phyloP scores from a whole-genome alignment of 2,329 filamentous ascomycete genomes.

The Penicillium decumbens region DNA sequence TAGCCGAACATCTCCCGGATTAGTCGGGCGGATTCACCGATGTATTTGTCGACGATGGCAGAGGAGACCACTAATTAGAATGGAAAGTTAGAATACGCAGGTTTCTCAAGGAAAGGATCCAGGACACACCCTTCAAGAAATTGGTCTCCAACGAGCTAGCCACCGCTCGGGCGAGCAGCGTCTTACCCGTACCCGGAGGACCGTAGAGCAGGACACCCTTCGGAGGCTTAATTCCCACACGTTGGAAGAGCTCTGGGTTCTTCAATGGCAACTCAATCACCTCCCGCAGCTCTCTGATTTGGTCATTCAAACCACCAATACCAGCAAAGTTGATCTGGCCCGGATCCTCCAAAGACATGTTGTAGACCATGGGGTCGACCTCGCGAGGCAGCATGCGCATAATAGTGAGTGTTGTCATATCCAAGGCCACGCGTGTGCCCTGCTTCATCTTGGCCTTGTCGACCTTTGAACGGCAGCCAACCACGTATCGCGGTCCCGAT shows the following conservation, averaged over 20 bases:
- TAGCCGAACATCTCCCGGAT: constrained; percentile 99
- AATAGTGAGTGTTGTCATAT: constrained; percentile 99
- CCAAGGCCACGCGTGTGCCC: constrained; percentile 91
- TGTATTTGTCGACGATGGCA: constrained; percentile 99
- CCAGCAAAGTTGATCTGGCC: constrained; percentile 97
- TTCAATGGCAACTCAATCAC: constrained; percentile 97
- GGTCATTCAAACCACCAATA: constrained; percentile 95
- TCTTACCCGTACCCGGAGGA: constrained; percentile 95
- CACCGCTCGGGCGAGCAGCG: constrained; percentile 85
- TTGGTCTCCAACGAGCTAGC: constrained; percentile 96
- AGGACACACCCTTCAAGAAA: constrained; percentile 78
- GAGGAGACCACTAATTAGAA: constrained; percentile 78
- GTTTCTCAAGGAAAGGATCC: neutral
- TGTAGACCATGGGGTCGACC: constrained; percentile 97
- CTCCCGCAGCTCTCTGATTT: constrained; percentile 94
- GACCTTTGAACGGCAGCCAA: constrained; percentile 96
- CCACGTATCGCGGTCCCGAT: constrained; percentile 93
- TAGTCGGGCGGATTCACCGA: constrained; percentile 92
- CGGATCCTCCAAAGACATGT: constrained; percentile 98
- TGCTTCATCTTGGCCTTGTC: constrained; percentile 97
- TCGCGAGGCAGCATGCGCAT: constrained; percentile 99
- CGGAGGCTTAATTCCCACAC: constrained; percentile 97
- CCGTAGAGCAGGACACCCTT: constrained; percentile 97
- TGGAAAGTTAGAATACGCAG: constrained; percentile 4
- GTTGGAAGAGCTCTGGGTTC: constrained; percentile 94